A percentile compares a stretch with the other conserved stretches of the same genome.
Evolutionary conservation across 495 filamentous ascomycete species (phyloP).

Genomic region (Articulospora tetracladia): DNA sequence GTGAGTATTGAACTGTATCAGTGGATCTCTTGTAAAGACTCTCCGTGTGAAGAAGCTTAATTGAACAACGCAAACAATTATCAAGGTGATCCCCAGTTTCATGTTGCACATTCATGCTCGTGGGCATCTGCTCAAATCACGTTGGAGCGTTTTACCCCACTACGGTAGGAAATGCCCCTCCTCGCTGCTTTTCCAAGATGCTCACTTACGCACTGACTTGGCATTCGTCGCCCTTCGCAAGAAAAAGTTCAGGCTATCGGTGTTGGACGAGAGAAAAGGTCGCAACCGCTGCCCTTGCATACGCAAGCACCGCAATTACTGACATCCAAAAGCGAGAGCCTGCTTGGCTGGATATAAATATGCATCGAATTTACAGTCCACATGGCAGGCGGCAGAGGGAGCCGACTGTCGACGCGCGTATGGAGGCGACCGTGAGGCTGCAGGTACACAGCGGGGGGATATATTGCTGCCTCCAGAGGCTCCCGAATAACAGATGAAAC

Average conservation of each 20-base stretch:
- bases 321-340: conserved; percentile 12
- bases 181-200: neutral
- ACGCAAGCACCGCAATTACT: conserved; percentile 15
- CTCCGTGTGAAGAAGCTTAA: conserved; percentile 11
- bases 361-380: neutral
- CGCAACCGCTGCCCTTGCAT: conserved; percentile 14
- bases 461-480: conserved; percentile 18
- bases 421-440: conserved; percentile 13
- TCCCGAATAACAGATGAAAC: conserved; percentile 15
- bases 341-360: conserved; percentile 19
- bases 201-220: neutral
- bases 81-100: conserved; percentile 8
- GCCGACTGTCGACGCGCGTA: conserved; percentile 17
- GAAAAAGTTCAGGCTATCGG: neutral
- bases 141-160: conserved; percentile 17
- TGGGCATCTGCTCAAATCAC: conserved; percentile 7
- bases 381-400: neutral
- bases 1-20: neutral
- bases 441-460: neutral
- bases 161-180: conserved; percentile 14
- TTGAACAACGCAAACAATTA: conserved; percentile 10
- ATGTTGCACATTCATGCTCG: neutral
- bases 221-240: conserved; percentile 1
- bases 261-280: neutral
- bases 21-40: neutral